Base-by-base conservation (phyloP, 371 early-diverging fungal genomes). In the Furculomyces boomerangus region DNA sequence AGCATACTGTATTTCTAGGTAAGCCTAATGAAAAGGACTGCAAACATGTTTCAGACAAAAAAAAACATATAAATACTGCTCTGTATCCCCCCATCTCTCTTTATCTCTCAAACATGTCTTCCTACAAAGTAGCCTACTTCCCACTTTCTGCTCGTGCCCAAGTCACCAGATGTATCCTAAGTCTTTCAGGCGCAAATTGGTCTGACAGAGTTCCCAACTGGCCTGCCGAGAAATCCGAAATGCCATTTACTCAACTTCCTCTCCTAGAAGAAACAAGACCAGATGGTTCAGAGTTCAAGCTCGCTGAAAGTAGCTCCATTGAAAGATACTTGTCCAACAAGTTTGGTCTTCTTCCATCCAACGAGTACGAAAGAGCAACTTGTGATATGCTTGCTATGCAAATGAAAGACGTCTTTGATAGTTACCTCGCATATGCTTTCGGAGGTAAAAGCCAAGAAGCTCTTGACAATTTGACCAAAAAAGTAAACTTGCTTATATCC, bases 221-320 rank as follows among this genome's bases (percentile, higher is more conserved):
- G 77, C 60, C 63, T 2, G 47, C 40, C 8, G 54, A 41, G 22
- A 78, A 78, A 65, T 16, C 45, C 0, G 47, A 63, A 35, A 66
- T 65, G 39, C 78, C 77, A 1, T 76, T 69, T 49, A 68, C 73
- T 20, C 67, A 66, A n/a, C 56, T 70, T 5, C 77, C 77, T 1
- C 66, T 74, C 18, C 59, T 77, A 3, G 54, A 68, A 2, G 76
- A 75, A 48, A 61, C 56, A 8, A 57, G 54, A 3, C 28, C 57
- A 2, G 62, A 60, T 26, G 63, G 65, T 27, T 60, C 58, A 0
- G 59, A 67, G 5, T 58, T 70, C 24, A 58, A 61, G n/a, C 45
- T 77, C 1, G 55, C 66, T 16, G 76, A 77, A 40, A 61, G 72
- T 1, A 29, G 45, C n/a, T 61, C 59, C 10, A 72, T 77, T 32